These are phyloP conservation scores for Aspergillus bridgeri DNA, from an alignment of 495 filamentous ascomycete genomes.

Conservation along the genomic window DNA sequence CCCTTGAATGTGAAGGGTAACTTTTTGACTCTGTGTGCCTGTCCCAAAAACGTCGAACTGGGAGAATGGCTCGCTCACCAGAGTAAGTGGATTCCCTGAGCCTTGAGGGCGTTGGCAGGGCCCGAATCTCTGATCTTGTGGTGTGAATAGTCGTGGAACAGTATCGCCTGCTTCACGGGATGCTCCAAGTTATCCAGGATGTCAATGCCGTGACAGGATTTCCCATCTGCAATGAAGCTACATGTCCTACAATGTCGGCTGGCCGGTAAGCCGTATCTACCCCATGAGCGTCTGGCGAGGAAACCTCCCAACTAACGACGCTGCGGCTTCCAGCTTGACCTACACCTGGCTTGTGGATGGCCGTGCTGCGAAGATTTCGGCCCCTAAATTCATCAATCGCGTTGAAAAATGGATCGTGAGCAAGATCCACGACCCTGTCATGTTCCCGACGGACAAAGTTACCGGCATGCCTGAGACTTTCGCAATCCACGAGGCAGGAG, in stretches of 20 bases:
- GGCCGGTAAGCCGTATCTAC: conserved; percentile 64
- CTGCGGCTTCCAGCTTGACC: conserved; percentile 58
- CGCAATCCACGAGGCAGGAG: conserved; percentile 57
- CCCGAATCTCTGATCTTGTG: neutral
- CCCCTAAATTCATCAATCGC: conserved; percentile 81
- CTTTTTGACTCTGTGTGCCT: conserved; percentile 89
- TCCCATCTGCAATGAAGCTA: conserved; percentile 75
- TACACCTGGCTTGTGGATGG: conserved; percentile 77
- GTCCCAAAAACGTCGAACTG: conserved; percentile 82
- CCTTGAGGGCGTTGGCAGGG: neutral
- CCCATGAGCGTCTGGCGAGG: conserved; percentile 8
- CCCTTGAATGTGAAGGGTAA: conserved; percentile 91
- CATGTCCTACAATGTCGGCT: conserved; percentile 89
- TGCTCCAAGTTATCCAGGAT: conserved; percentile 78
- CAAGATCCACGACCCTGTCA: conserved; percentile 80
- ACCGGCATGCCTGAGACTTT: conserved; percentile 52
- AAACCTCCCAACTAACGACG: neutral
- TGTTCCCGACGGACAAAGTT: conserved; percentile 79
- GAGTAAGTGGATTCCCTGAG: conserved; percentile 50
- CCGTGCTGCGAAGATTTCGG: conserved; percentile 62
- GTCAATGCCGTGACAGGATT: conserved; percentile 65
- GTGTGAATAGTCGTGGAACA: conserved; percentile 73
- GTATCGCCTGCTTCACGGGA: conserved; percentile 78
- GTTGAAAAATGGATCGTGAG: conserved; percentile 92
- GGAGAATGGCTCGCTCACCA: conserved; percentile 95